Base-by-base conservation (phyloP, 768 basidiomycete genomes). In the Podaxis pistillaris region DNA sequence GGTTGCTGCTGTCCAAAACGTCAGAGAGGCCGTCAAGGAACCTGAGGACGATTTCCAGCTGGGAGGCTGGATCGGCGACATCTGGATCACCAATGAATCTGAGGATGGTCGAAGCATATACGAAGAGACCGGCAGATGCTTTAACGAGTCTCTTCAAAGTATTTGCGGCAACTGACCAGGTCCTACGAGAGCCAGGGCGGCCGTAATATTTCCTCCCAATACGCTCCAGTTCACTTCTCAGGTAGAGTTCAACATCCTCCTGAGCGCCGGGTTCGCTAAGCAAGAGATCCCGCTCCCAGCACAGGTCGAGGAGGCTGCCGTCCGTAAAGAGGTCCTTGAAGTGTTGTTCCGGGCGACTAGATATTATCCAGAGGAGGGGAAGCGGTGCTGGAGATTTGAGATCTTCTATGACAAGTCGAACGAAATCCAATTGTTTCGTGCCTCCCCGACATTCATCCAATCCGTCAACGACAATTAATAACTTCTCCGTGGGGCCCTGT, bases 41-140 rank as follows among this genome's bases (percentile, higher is more conserved):
- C 4, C 0, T 13, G 17, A 58, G 41, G 3, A 46, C 11, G 6
- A 17, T 15, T 17, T 19, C 12, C 7, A 58, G 28, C 56, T 49
- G 56, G 1, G 41, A 44, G 15, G 13, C 44, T 5, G 46, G 56
- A 33, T 58, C 28, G 28, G 15, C 28, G 6, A 9, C 1, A 2
- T 17, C 9, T 1, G 41, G 56, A 58, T 69, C 71, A 66, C 55
- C 37, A 7, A 68, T 47, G 33, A 59, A 68, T 19, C 49, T 40
- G 5, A 64, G 44, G 2, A 60, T 59, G 0, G 63, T 63, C 8
- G 65, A 57, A 0, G 60, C 64, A 33, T 53, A 62, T 24, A 66
- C 30, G 50, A 66, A 68, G n/a, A 66, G 60, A 1, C 63, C 60
- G 2, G 63, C 63, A 2, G 65, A 26, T 1, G 28, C 22, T 2